These are phyloP conservation scores for Dalechampia spathulata DNA, from an alignment of 441 rosid genomes.

Conservation along the genomic window DNA sequence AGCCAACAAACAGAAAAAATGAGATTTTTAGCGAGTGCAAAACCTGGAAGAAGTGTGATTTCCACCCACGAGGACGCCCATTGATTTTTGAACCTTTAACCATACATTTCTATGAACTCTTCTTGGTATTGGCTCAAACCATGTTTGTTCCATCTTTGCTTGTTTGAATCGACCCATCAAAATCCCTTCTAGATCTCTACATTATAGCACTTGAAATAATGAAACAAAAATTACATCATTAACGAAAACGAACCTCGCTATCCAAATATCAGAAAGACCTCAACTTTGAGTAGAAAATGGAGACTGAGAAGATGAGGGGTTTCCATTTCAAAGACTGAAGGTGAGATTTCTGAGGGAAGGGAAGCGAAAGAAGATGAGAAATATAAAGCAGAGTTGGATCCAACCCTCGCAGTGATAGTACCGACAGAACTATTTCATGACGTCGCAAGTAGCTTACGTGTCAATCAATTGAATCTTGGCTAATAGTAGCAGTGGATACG, in stretches of 20 bases:
- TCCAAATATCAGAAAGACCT: background rate
- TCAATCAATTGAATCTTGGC: no score
- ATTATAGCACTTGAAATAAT: no score
- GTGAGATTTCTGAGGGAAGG: background rate
- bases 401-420: background rate
- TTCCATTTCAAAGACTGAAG: background rate
- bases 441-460: background rate
- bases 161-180: constrained; percentile 7
- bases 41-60: constrained; percentile 87
- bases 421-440: background rate
- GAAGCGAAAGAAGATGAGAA: background rate
- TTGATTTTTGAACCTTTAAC: constrained; percentile 53
- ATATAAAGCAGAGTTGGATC: background rate
- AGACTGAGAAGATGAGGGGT: background rate
- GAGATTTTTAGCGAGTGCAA: constrained; percentile 49
- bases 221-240: no score
- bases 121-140: constrained; percentile 29
- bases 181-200: constrained; percentile 16
- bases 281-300: background rate
- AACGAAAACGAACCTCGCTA: background rate
- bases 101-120: constrained; percentile 53
- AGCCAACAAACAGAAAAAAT: constrained; percentile 12
- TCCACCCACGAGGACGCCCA: constrained; percentile 88
- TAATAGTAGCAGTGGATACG: background rate
- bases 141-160: constrained; percentile 22